Evolutionary conservation across 2,329 filamentous ascomycete species (phyloP).

Genomic region (Penicillium frequentans): DNA sequence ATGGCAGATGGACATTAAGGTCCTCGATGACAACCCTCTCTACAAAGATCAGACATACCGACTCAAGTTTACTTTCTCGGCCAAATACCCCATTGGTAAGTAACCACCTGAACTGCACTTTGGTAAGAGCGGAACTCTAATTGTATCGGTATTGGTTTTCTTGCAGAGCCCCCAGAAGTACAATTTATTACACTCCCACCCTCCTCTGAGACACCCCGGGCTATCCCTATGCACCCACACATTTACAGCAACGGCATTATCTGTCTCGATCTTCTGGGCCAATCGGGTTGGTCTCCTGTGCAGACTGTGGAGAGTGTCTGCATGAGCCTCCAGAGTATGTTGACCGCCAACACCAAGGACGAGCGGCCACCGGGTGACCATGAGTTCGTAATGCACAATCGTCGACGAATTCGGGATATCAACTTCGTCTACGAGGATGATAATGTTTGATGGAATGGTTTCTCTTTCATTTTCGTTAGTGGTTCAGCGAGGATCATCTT

Average conservation of each 20-base stretch:
- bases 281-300: slow-evolving; percentile 90
- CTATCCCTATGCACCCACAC: slow-evolving; percentile 92
- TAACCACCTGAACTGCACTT: slow-evolving; percentile 1
- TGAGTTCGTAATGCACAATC: slow-evolving; percentile 81
- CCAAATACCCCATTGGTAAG: slow-evolving; percentile 85
- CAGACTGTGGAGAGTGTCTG: slow-evolving; percentile 96
- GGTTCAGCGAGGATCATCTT: background rate
- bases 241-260: slow-evolving; percentile 99
- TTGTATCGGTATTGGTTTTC: background rate
- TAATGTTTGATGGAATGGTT: slow-evolving; percentile 54
- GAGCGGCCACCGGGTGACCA: slow-evolving; percentile 88
- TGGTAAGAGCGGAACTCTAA: background rate
- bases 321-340: slow-evolving; percentile 97
- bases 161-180: slow-evolving; percentile 86
- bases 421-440: slow-evolving; percentile 94
- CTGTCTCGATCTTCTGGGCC: slow-evolving; percentile 87
- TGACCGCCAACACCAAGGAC: slow-evolving; percentile 90
- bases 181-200: slow-evolving; percentile 68
- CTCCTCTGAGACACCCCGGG: slow-evolving; percentile 44
- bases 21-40: slow-evolving; percentile 86
- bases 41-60: slow-evolving; percentile 80
- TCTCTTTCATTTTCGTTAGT: background rate
- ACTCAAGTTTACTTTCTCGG: slow-evolving; percentile 81
- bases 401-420: slow-evolving; percentile 79
- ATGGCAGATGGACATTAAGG: slow-evolving; percentile 89